A percentile compares a stretch with the other conserved stretches of the same genome.
phyloP scores from a whole-genome alignment of 352 stramenopile species.

The Thraustotheca clavata region DNA sequence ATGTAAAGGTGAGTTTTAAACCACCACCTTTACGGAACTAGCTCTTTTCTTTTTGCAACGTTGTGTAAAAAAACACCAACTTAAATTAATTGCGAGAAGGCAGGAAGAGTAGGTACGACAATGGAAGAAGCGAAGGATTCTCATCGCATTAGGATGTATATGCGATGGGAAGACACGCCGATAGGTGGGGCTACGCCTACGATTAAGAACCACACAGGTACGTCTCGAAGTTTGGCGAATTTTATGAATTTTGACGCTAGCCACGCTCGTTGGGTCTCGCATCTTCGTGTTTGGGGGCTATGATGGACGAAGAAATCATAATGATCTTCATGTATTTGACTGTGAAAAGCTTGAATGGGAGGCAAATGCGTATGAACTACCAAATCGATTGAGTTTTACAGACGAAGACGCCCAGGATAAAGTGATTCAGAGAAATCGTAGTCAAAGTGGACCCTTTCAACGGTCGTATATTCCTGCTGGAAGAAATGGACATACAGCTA shows the following conservation, averaged over 20 bases:
- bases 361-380: conserved; percentile 5
- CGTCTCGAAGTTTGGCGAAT: conserved; percentile 45
- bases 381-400: background rate
- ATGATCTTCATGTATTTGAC: conserved; percentile 85
- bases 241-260: background rate
- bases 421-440: background rate
- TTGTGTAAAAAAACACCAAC: too few relatives aligned
- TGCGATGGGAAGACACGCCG: conserved; percentile 55
- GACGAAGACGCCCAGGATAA: background rate
- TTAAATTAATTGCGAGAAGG: too few relatives aligned
- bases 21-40: too few relatives aligned
- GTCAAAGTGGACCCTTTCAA: background rate
- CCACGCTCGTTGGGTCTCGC: conserved; percentile 22
- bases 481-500: conserved; percentile 94
- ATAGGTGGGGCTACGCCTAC: conserved; percentile 37
- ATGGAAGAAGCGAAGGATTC: background rate
- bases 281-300: conserved; percentile 89
- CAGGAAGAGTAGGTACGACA: background rate
- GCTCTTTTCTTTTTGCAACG: too few relatives aligned
- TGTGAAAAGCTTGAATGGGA: conserved; percentile 70
- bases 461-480: conserved; percentile 46
- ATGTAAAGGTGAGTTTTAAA: too few relatives aligned
- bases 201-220: conserved; percentile 85
- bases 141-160: conserved; percentile 33
- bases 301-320: conserved; percentile 92